Percentiles rank a stretch among this genome's conserved stretches.
phyloP scores from a whole-genome alignment of 768 basidiomycete genomes.

The Boletus pseudopeckii region DNA sequence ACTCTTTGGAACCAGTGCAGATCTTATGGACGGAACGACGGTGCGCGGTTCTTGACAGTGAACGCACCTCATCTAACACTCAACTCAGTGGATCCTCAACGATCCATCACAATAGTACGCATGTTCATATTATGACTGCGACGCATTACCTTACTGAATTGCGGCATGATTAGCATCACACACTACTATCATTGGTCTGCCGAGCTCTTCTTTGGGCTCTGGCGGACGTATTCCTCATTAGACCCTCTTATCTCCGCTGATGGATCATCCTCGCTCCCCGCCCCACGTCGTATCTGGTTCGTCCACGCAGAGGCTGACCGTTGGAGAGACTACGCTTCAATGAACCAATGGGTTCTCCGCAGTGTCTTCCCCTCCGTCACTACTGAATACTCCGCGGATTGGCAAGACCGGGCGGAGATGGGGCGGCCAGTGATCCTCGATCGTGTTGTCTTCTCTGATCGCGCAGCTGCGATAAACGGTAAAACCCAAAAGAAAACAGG shows the following conservation, averaged over 20 bases:
- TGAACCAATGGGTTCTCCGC: constrained; percentile 87
- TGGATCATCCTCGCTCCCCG: constrained; percentile 70
- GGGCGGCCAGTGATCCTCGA: constrained; percentile 75
- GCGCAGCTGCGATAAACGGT: constrained; percentile 76
- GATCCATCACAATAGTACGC: constrained; percentile 82
- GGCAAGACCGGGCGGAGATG: constrained; percentile 73
- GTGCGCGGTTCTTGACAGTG: constrained; percentile 35
- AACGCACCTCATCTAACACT: constrained; percentile 2
- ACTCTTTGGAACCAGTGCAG: constrained; percentile 71
- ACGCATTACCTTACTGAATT: background rate
- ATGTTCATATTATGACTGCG: constrained; percentile 1
- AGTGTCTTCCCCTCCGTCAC: constrained; percentile 76
- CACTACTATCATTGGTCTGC: constrained; percentile 96
- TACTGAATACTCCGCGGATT: constrained; percentile 81
- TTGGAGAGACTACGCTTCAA: constrained; percentile 88
- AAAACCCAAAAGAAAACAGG: constrained; percentile 41
- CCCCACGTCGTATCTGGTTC: constrained; percentile 74
- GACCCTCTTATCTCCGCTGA: constrained; percentile 62
- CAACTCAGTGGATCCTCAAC: constrained; percentile 67
- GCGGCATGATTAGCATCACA: constrained; percentile 52
- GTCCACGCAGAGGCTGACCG: constrained; percentile 66
- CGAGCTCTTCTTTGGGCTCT: constrained; percentile 88
- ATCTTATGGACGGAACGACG: constrained; percentile 72
- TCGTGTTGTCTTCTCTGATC: constrained; percentile 84
- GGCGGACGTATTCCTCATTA: constrained; percentile 85